A percentile compares a stretch with the other conserved stretches of the same genome.
These are phyloP conservation scores for Cajanus cajan DNA, from an alignment of 306 rosid species.

Conservation along the genomic window DNA sequence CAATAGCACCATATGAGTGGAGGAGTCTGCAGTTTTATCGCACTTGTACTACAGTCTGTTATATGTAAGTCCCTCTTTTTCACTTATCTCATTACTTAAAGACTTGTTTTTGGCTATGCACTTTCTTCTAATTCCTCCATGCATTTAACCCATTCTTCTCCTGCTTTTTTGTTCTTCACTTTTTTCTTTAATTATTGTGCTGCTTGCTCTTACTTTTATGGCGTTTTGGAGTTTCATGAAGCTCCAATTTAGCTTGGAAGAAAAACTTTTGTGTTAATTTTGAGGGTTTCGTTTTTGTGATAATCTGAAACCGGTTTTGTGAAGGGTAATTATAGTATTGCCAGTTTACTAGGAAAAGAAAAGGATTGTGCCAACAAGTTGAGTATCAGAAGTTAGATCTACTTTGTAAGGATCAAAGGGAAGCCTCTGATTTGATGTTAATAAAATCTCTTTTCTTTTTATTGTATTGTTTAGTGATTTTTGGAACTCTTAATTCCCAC, in stretches of 20 bases:
- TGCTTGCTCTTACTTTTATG: conserved; percentile 1
- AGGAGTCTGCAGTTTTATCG: conserved; percentile 26
- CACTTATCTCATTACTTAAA: conserved; percentile 26
- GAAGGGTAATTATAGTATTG: conserved; percentile 5
- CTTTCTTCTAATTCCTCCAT: conserved; percentile 21
- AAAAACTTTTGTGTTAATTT: background rate
- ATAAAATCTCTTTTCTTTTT: background rate
- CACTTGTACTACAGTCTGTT: conserved; percentile 25
- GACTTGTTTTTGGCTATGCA: conserved; percentile 12
- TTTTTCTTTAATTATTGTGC: background rate
- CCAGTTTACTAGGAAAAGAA: background rate
- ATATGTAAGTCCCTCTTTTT: conserved; percentile 36
- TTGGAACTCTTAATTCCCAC: conserved; percentile 14
- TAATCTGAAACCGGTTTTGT: background rate
- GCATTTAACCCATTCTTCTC: conserved; percentile 27
- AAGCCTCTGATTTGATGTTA: conserved; percentile 16
- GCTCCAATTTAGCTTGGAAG: conserved; percentile 28
- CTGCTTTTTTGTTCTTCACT: background rate
- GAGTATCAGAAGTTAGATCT: conserved; percentile 32
- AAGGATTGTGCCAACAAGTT: background rate
- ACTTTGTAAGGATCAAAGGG: background rate
- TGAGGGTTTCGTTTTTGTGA: conserved; percentile 8
- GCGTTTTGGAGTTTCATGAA: conserved; percentile 19
- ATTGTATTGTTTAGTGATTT: background rate
- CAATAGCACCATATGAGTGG: background rate